Percentiles rank a stretch among this genome's conserved stretches.
phyloP scores from a whole-genome alignment of 2,329 filamentous ascomycete genomes.

The Penicillium italicum region DNA sequence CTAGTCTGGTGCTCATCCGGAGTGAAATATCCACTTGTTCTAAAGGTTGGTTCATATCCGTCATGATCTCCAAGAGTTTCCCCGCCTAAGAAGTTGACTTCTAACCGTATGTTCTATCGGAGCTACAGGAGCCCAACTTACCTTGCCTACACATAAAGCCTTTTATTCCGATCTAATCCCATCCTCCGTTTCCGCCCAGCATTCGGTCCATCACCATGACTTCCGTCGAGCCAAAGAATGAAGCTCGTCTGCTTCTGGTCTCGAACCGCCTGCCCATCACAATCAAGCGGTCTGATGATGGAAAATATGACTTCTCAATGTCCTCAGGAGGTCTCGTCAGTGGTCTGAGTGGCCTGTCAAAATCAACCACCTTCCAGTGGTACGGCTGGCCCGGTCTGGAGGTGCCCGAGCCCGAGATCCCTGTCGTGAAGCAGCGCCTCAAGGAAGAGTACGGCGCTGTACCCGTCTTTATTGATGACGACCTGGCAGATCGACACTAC shows the following conservation, averaged over 20 bases:
- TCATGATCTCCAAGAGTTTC: conserved; percentile 6
- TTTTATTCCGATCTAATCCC: neutral
- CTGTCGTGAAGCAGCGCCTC: conserved; percentile 69
- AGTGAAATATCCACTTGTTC: neutral
- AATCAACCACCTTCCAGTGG: conserved; percentile 94
- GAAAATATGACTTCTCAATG: conserved; percentile 90
- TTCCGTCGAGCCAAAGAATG: conserved; percentile 31
- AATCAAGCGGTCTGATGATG: conserved; percentile 89
- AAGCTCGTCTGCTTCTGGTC: conserved; percentile 68
- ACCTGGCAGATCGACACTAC: conserved; percentile 91
- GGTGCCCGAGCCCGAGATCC: conserved; percentile 78
- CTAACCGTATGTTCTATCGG: neutral
- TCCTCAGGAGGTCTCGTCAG: conserved; percentile 95
- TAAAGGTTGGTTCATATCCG: conserved; percentile 2
- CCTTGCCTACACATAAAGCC: too few species aligned
- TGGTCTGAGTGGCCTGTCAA: conserved; percentile 83
- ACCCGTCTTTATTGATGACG: conserved; percentile 89
- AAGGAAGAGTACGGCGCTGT: conserved; percentile 85
- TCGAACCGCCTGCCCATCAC: conserved; percentile 96
- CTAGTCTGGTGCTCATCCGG: neutral
- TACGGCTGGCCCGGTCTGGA: conserved; percentile 97
- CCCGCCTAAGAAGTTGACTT: conserved; percentile 2
- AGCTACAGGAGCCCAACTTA: neutral
- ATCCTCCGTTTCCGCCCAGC: neutral
- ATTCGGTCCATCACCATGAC: conserved; percentile 29